A percentile compares a stretch with the other conserved stretches of the same genome.
Conservation (phyloP, 495 filamentous ascomycete genomes). For the Trichoderma erinaceum region DNA sequence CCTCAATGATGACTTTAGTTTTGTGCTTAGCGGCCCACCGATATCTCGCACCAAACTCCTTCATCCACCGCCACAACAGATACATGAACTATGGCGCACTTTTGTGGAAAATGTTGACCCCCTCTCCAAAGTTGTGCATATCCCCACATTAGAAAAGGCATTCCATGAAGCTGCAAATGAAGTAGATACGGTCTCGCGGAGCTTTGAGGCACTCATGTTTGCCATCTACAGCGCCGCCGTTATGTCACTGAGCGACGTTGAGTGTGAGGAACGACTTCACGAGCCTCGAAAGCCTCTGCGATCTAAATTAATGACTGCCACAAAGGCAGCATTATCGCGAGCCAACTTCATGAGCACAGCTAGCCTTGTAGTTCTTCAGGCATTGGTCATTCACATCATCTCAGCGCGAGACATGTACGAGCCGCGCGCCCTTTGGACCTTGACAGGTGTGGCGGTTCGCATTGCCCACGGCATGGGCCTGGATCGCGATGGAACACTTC, state of each 20-base stretch:
- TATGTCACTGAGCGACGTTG: conserved; percentile 55
- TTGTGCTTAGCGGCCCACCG: conserved; percentile 19
- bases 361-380: conserved; percentile 70
- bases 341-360: conserved; percentile 70
- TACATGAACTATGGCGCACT: conserved; percentile 54
- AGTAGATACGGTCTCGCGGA: conserved; percentile 51
- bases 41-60: conserved; percentile 3
- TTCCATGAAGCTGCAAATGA: conserved; percentile 30
- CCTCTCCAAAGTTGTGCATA: conserved; percentile 60
- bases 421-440: conserved; percentile 60
- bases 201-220: conserved; percentile 67
- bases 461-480: conserved; percentile 75
- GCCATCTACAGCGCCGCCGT: conserved; percentile 71
- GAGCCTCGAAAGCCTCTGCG: not conserved
- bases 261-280: conserved; percentile 21
- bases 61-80: conserved; percentile 20
- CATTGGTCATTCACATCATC: conserved; percentile 65
- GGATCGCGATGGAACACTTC: conserved; percentile 71
- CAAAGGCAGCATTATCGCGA: conserved; percentile 70
- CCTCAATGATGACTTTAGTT: conserved; percentile 24
- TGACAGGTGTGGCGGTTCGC: conserved; percentile 65
- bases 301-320: conserved; percentile 31
- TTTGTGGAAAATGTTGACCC: conserved; percentile 69
- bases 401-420: conserved; percentile 60
- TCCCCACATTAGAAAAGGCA: conserved; percentile 49